phyloP scores from a whole-genome alignment of 2,329 filamentous ascomycete species.

The Pseudocercospora macadamiae region DNA sequence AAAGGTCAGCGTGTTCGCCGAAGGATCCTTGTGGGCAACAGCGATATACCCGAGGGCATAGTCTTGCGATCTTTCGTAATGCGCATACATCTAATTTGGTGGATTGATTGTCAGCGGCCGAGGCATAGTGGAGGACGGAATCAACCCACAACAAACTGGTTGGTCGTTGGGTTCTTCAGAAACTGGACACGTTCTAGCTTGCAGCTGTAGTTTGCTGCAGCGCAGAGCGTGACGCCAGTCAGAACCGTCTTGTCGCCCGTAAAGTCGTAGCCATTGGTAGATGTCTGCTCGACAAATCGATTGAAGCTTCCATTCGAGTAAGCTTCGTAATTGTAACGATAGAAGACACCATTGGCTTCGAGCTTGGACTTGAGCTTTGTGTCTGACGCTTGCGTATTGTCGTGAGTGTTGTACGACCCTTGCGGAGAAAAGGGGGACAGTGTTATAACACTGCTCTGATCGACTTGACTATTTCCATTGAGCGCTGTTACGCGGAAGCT shows the following conservation, averaged over 20 bases:
- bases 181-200: conserved; percentile 27
- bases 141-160: conserved; percentile 24
- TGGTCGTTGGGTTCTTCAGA: conserved; percentile 17
- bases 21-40: conserved; percentile 25
- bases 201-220: conserved; percentile 17
- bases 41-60: conserved; percentile 27
- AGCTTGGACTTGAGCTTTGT: conserved; percentile 21
- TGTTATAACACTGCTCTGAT: conserved; percentile 11
- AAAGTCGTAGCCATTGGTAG: conserved; percentile 26
- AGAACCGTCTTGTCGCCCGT: conserved; percentile 22
- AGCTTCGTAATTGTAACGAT: conserved; percentile 27
- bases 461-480: conserved; percentile 17
- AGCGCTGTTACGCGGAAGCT: conserved; percentile 20
- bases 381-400: conserved; percentile 19
- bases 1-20: conserved; percentile 20
- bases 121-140: neutral
- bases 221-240: conserved; percentile 9
- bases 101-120: neutral
- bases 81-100: conserved; percentile 26
- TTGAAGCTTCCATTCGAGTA: conserved; percentile 19
- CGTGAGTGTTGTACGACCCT: conserved; percentile 23
- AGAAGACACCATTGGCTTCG: conserved; percentile 23
- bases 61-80: conserved; percentile 25
- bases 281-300: conserved; percentile 27
- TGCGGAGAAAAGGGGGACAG: conserved; percentile 14